Percentiles rank a stretch among this genome's conserved stretches.
phyloP scores from a whole-genome alignment of 1,139 yeast genomes.

The Pichia sp. region DNA sequence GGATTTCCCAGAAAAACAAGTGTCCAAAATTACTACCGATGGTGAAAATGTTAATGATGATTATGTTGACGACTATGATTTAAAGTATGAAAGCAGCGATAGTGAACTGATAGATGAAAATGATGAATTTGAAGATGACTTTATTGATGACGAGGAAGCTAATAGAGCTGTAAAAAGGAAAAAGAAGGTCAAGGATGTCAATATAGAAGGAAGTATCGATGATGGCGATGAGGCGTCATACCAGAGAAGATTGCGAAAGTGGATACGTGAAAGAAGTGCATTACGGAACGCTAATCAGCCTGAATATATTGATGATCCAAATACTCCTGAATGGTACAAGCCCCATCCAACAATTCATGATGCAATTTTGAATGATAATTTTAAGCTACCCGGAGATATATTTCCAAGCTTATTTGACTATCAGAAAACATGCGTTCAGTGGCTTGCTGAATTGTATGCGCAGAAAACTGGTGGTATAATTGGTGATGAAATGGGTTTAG shows the following conservation, averaged over 20 bases:
- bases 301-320: constrained; percentile 25
- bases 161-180: constrained; percentile 7
- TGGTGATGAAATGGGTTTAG: constrained; percentile 98
- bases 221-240: constrained; percentile 72
- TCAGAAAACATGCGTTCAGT: constrained; percentile 85
- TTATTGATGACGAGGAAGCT: constrained; percentile 12
- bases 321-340: constrained; percentile 51
- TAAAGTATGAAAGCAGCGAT: constrained; percentile 4
- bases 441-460: constrained; percentile 73
- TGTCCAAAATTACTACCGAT: constrained; percentile 4
- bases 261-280: constrained; percentile 47
- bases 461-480: constrained; percentile 91
- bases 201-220: constrained; percentile 49
- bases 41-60: too few relatives aligned
- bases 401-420: constrained; percentile 83
- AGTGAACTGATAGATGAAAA: constrained; percentile 23
- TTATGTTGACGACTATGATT: constrained; percentile 14
- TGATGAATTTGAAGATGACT: constrained; percentile 21
- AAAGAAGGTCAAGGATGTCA: constrained; percentile 3
- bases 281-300: constrained; percentile 25
- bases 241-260: constrained; percentile 47
- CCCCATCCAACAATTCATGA: constrained; percentile 78
- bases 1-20: constrained; percentile 9
- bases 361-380: constrained; percentile 61
- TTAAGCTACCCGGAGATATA: constrained; percentile 83